Percentiles rank a stretch among this genome's conserved stretches.
These are phyloP conservation scores for Favolaschia claudopus DNA, from an alignment of 768 basidiomycete species.

Conservation along the genomic window DNA sequence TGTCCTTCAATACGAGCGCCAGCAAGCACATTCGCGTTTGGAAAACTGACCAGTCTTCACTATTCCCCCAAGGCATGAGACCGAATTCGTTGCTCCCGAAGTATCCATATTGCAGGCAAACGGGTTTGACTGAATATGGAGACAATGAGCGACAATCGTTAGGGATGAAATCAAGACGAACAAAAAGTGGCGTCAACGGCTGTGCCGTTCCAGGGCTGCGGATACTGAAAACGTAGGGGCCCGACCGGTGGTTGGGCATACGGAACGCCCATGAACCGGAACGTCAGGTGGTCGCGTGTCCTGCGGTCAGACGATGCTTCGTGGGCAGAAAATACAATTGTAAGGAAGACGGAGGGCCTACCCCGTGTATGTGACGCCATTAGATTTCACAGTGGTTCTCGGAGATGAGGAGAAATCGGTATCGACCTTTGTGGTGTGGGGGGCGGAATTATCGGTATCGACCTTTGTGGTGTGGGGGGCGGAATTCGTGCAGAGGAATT, in stretches of 20 bases:
- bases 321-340: not conserved
- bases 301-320: conserved; percentile 22
- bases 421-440: conserved; percentile 24
- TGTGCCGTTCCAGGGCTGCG: conserved; percentile 33
- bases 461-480: conserved; percentile 25
- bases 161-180: conserved; percentile 24
- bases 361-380: conserved; percentile 21
- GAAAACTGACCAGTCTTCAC: conserved; percentile 25
- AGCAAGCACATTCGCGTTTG: too few relatives aligned
- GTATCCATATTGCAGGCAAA: conserved; percentile 25
- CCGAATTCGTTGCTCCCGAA: conserved; percentile 24
- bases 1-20: too few relatives aligned
- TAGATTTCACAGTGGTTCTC: conserved; percentile 10
- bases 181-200: conserved; percentile 39
- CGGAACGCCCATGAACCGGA: conserved; percentile 52
- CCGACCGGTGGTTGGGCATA: conserved; percentile 44
- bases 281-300: conserved; percentile 47
- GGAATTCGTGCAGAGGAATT: conserved; percentile 27
- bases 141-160: not conserved
- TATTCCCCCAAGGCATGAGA: conserved; percentile 28
- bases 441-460: conserved; percentile 28
- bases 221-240: conserved; percentile 44
- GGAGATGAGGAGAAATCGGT: conserved; percentile 24
- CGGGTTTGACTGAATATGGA: conserved; percentile 27
- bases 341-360: too few relatives aligned